These are phyloP conservation scores for Bondarzewia mesenterica DNA, from an alignment of 1,284 basidiomycete genomes.

Conservation along the genomic window DNA sequence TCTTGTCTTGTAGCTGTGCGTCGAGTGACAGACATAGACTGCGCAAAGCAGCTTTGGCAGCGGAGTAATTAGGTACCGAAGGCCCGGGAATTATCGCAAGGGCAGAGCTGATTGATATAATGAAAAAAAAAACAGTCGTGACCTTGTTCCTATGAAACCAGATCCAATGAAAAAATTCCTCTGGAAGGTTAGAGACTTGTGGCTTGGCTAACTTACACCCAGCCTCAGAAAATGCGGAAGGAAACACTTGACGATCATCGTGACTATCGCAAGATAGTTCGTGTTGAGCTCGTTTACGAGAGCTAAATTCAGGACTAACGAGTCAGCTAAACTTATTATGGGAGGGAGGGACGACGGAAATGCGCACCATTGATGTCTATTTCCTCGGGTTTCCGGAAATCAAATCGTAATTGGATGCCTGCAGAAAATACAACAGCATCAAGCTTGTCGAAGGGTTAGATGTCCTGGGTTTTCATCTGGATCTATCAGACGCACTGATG, in stretches of 20 bases:
- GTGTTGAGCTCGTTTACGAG: conserved; percentile 41
- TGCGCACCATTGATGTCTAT: conserved; percentile 39
- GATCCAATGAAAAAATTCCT: not conserved
- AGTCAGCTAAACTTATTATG: not conserved
- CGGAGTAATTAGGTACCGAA: conserved; percentile 42
- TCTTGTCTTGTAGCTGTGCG: conserved; percentile 38
- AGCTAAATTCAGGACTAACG: conserved; percentile 21
- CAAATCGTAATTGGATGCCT: conserved; percentile 45
- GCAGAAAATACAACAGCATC: conserved; percentile 42
- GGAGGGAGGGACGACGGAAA: not conserved
- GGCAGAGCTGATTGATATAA: conserved; percentile 46
- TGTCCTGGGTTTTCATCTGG: too few species aligned
- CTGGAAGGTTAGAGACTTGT: not conserved
- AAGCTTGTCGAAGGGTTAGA: too few species aligned
- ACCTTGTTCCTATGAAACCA: conserved; percentile 28
- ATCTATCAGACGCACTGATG: too few species aligned
- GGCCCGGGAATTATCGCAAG: conserved; percentile 39
- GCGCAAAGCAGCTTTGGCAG: conserved; percentile 57
- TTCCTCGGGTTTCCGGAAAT: conserved; percentile 40
- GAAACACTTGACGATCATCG: conserved; percentile 37
- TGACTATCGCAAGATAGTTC: conserved; percentile 50
- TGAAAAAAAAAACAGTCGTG: conserved; percentile 42
- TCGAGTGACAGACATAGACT: conserved; percentile 43
- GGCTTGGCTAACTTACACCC: conserved; percentile 37
- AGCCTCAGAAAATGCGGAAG: conserved; percentile 50